Evolutionary conservation across 2,329 filamentous ascomycete species (phyloP).

Genomic region (Apiospora saccharicola): DNA sequence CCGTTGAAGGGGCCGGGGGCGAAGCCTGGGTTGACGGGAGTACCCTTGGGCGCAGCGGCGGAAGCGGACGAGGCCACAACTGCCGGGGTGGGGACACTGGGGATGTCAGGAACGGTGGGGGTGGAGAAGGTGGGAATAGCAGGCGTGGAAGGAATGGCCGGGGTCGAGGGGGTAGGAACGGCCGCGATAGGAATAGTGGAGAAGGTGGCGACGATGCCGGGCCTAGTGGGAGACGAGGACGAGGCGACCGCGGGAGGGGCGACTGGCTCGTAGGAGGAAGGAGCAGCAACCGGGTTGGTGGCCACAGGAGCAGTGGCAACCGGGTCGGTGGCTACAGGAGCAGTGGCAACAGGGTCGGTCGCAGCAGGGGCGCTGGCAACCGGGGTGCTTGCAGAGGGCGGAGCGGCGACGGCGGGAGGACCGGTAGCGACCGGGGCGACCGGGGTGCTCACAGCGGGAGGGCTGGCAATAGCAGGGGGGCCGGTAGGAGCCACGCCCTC

Average conservation of each 20-base stretch:
- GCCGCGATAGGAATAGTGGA: not conserved
- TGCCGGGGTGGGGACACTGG: not conserved
- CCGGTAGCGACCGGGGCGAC: not conserved
- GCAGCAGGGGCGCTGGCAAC: too few relatives aligned
- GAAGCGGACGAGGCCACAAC: not conserved
- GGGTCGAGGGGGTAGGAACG: not conserved
- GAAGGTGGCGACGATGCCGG: not conserved
- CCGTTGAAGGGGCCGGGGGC: constrained; percentile 19
- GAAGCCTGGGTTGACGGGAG: constrained; percentile 10
- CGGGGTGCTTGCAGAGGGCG: not conserved
- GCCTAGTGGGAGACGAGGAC: not conserved
- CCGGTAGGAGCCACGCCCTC: not conserved
- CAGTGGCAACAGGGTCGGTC: too few relatives aligned
- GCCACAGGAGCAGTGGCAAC: not conserved
- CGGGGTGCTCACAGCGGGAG: not conserved
- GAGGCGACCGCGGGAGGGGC: constrained; percentile 5
- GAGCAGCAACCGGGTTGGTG: not conserved
- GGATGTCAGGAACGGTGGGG: not conserved
- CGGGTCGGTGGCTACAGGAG: not conserved
- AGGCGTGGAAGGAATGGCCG: not conserved
- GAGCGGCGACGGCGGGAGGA: not conserved
- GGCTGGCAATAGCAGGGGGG: not conserved
- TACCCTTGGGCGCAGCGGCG: not conserved
- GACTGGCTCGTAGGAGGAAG: not conserved
- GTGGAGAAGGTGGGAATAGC: not conserved